Base-by-base conservation (phyloP, 768 basidiomycete genomes). In the Boletus patriciae region DNA sequence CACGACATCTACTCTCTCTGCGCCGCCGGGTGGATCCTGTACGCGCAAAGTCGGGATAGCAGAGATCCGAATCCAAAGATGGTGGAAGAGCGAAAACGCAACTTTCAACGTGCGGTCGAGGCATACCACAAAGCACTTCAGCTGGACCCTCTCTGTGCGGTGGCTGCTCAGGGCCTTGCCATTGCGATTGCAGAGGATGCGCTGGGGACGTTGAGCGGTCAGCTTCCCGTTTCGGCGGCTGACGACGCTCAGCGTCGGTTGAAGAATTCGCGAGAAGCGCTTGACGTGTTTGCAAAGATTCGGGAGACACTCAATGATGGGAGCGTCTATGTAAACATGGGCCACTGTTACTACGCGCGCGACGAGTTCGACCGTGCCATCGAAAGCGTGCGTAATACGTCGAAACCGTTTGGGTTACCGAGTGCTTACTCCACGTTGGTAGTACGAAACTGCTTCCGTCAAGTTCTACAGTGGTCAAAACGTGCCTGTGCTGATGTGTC, bases 351-450 rank as follows among this genome's bases (percentile, higher is more conserved):
- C 69, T 96, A 92, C 67, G 83, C 85, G 19, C 80, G 92, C 49
- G 96, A 97, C 57, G 96, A 99, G 69, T 97, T 88, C 68, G 96
- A 98, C 61, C 82, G 91, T 47, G 96, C 97, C 1, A 95, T 98
- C 59, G 95, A 99, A 73, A 91, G 92, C 66, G 96, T 97, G 69
- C 70, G 86, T 78, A 3, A 16, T 12, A 9, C 36, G 27, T 21
- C 21, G 3, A 15, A n/a, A 3, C 3, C 18, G 11, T 50, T 38
- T 29, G 13, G 4, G 12, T 16, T 13, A 12, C 18, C 18, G 31
- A 23, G 21, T 33, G 16, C 48, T 50, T 25, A 51, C 41, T 58
- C 33, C 46, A 29, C 15, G 21, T 48, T 46, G 27, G 12, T 58
- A 98, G 96, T 98, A 98, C 68, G 93, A 94, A 69, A 93, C 92